Percentiles rank a stretch among this genome's conserved stretches.
Evolutionary conservation across 768 basidiomycete species (phyloP).

Genomic region (Trametes cubensis): DNA sequence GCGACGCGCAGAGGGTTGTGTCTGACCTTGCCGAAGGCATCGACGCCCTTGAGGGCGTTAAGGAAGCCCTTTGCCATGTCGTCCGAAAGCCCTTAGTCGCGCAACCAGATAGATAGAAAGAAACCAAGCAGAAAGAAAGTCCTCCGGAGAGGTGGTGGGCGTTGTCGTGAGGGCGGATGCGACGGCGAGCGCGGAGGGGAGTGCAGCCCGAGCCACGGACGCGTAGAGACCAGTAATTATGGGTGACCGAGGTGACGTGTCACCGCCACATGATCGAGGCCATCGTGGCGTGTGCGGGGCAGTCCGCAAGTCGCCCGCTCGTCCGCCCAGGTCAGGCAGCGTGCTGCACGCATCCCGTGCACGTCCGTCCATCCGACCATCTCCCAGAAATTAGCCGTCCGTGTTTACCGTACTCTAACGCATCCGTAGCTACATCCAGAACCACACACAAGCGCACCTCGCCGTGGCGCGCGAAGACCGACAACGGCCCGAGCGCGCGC

Average conservation of each 20-base stretch:
- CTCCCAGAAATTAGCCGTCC: conserved; percentile 25
- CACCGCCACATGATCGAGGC: conserved; percentile 24
- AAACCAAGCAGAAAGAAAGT: conserved; percentile 18
- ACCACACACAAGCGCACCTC: neutral
- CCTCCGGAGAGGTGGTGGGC: conserved; percentile 13
- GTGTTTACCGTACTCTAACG: conserved; percentile 9
- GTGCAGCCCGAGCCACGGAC: conserved; percentile 2
- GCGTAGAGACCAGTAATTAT: conserved; percentile 14
- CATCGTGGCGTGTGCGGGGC: conserved; percentile 11
- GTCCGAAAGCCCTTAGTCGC: conserved; percentile 21
- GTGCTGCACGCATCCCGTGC: conserved; percentile 1
- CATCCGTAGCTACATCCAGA: conserved; percentile 4
- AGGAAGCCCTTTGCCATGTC: conserved; percentile 69
- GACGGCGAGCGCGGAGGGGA: neutral
- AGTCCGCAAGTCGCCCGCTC: neutral
- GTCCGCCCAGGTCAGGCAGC: neutral
- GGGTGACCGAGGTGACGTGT: conserved; percentile 24
- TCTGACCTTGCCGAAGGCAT: conserved; percentile 98
- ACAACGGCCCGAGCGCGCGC: conserved; percentile 13
- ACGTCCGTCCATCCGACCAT: conserved; percentile 22
- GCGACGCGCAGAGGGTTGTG: neutral
- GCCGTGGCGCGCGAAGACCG: conserved; percentile 11
- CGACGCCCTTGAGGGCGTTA: conserved; percentile 82
- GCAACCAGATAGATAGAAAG: conserved; percentile 23
- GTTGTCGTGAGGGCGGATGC: conserved; percentile 15